These are phyloP conservation scores for Dictyophora rubrovolvata DNA, from an alignment of 768 basidiomycete genomes.

Conservation along the genomic window DNA sequence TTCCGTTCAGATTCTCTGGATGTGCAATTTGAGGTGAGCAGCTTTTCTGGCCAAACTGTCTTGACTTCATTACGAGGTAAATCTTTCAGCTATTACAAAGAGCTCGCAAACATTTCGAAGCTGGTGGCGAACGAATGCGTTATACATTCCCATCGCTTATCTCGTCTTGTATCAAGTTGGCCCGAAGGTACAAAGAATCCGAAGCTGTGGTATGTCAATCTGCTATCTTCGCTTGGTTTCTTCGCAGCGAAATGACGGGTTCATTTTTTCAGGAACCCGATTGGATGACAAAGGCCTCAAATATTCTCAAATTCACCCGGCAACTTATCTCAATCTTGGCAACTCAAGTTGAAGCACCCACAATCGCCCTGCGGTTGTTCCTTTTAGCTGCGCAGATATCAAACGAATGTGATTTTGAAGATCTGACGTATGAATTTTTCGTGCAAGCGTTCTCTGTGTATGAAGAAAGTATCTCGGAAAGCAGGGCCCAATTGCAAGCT, in stretches of 20 bases:
- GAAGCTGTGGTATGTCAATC: conserved; percentile 51
- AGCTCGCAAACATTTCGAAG: conserved; percentile 80
- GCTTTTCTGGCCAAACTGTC: background rate
- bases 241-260: background rate
- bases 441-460: conserved; percentile 98
- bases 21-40: conserved; percentile 78
- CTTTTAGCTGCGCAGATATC: conserved; percentile 92
- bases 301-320: conserved; percentile 88
- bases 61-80: background rate
- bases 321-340: conserved; percentile 90
- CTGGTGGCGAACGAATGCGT: conserved; percentile 90
- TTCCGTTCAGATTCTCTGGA: conserved; percentile 82
- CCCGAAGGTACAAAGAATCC: conserved; percentile 78
- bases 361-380: conserved; percentile 90
- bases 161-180: conserved; percentile 85
- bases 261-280: conserved; percentile 55
- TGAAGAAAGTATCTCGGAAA: conserved; percentile 95
- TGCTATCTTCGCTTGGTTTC: background rate
- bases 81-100: conserved; percentile 69
- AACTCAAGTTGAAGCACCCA: conserved; percentile 84
- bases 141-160: conserved; percentile 97
- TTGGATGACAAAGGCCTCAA: conserved; percentile 77
- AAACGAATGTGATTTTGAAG: conserved; percentile 91
- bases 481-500: conserved; percentile 91
- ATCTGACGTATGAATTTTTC: conserved; percentile 94